A percentile compares a stretch with the other conserved stretches of the same genome.
phyloP scores from a whole-genome alignment of 2,329 filamentous ascomycete genomes.

The Thelonectria discophora region DNA sequence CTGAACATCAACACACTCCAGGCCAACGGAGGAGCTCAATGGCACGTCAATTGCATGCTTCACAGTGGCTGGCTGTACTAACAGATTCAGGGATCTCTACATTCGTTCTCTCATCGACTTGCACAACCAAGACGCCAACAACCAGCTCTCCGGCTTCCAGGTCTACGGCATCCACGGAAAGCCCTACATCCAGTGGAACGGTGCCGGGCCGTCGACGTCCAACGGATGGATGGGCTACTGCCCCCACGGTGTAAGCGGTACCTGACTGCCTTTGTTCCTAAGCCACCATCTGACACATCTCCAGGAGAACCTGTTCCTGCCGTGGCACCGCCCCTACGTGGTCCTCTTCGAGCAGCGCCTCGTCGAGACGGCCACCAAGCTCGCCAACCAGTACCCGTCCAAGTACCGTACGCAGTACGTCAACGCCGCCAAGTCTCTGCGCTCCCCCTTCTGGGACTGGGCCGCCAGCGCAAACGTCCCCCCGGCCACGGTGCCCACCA shows the following conservation, averaged over 20 bases:
- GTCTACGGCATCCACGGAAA: constrained; percentile 58
- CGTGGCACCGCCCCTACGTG: constrained; percentile 67
- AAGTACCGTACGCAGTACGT: constrained; percentile 49
- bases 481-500: constrained; percentile 46
- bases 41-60: constrained; percentile 1
- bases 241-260: constrained; percentile 53
- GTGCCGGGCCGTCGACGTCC: constrained; percentile 44
- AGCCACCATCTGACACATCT: constrained; percentile 6
- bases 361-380: constrained; percentile 8
- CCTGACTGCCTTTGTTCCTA: background rate
- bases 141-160: constrained; percentile 60
- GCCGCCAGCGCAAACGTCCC: constrained; percentile 54
- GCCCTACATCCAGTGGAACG: constrained; percentile 55
- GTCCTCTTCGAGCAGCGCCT: constrained; percentile 56
- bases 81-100: constrained; percentile 56
- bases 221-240: constrained; percentile 54
- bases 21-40: constrained; percentile 14
- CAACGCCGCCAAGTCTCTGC: constrained; percentile 56
- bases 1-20: constrained; percentile 24
- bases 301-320: constrained; percentile 59
- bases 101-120: constrained; percentile 57
- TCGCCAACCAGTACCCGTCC: constrained; percentile 47
- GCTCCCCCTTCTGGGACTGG: constrained; percentile 67
- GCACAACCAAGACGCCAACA: constrained; percentile 50
- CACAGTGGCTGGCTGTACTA: constrained; percentile 14